A percentile compares a stretch with the other conserved stretches of the same genome.
Evolutionary conservation across 495 filamentous ascomycete genomes (phyloP).

Genomic region (Penicillium salamii): DNA sequence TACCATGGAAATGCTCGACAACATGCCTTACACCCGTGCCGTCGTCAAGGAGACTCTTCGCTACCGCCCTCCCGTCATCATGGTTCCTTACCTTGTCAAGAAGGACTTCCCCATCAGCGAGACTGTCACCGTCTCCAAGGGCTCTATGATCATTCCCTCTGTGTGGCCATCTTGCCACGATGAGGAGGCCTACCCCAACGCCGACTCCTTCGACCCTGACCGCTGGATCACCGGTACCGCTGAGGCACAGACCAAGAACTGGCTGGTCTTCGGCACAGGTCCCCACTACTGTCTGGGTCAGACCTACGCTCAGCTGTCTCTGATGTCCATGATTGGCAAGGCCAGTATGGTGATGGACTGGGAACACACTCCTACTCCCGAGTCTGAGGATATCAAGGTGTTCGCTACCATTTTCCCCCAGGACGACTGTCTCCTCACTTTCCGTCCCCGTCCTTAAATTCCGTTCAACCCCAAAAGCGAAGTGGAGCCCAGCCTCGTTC

Average conservation of each 20-base stretch:
- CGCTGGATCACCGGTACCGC: slow-evolving; percentile 89
- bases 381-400: slow-evolving; percentile 93
- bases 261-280: slow-evolving; percentile 92
- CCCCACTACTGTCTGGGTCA: slow-evolving; percentile 97
- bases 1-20: slow-evolving; percentile 80
- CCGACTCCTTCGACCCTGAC: slow-evolving; percentile 83
- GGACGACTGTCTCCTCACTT: slow-evolving; percentile 44
- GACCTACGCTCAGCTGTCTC: slow-evolving; percentile 84
- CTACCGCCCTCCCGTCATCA: slow-evolving; percentile 94
- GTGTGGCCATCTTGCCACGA: slow-evolving; percentile 90
- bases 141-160: slow-evolving; percentile 91
- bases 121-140: slow-evolving; percentile 85
- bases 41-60: slow-evolving; percentile 91
- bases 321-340: slow-evolving; percentile 91
- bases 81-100: slow-evolving; percentile 96
- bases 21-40: slow-evolving; percentile 86
- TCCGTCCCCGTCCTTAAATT: slow-evolving; percentile 40
- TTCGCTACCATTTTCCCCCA: slow-evolving; percentile 97
- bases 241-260: slow-evolving; percentile 93
- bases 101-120: slow-evolving; percentile 91
- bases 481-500: slow-evolving; percentile 19
- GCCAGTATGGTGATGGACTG: slow-evolving; percentile 89
- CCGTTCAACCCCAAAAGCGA: slow-evolving; percentile 17
- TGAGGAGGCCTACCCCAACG: slow-evolving; percentile 85
- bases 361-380: slow-evolving; percentile 77